phyloP scores from a whole-genome alignment of 2,329 filamentous ascomycete species.

The Aspergillus bombycis region DNA sequence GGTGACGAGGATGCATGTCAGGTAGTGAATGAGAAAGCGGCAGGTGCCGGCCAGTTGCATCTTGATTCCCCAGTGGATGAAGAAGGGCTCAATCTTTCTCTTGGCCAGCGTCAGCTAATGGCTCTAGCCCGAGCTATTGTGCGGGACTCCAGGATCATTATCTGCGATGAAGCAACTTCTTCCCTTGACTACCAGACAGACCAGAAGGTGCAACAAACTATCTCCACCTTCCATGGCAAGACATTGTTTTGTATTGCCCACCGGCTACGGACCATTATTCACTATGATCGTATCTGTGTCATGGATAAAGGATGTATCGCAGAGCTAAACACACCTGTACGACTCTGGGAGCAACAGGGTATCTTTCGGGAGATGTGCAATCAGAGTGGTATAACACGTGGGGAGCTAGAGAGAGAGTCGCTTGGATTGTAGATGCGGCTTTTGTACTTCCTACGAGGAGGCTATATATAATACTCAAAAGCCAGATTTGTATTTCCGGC shows the following conservation, averaged over 20 bases:
- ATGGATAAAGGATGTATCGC: conserved; percentile 90
- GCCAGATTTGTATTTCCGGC: too few species aligned
- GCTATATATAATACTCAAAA: too few species aligned
- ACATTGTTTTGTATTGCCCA: conserved; percentile 93
- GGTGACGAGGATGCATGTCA: too few species aligned
- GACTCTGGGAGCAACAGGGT: conserved; percentile 68
- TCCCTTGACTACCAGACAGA: conserved; percentile 96
- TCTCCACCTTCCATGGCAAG: conserved; percentile 84
- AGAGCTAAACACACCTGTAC: conserved; percentile 77
- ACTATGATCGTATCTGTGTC: conserved; percentile 93
- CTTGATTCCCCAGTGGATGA: conserved; percentile 88
- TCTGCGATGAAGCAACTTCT: conserved; percentile 94
- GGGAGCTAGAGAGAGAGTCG: too few species aligned
- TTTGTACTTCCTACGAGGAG: too few species aligned
- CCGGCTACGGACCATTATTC: conserved; percentile 85
- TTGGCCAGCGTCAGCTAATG: conserved; percentile 94
- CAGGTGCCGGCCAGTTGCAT: conserved; percentile 26
- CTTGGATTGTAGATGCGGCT: too few species aligned
- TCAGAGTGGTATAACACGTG: conserved; percentile 69
- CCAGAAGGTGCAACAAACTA: conserved; percentile 87
- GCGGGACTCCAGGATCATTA: conserved; percentile 83
- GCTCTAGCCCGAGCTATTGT: conserved; percentile 89
- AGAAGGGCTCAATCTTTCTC: conserved; percentile 92
- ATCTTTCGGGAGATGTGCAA: conserved; percentile 93
- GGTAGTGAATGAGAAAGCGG: too few species aligned